Evolutionary conservation across 805 yeast species (phyloP), one percentile per base, ranked within the genome.

Genomic region (Saccharomycopsis microspora): DNA sequence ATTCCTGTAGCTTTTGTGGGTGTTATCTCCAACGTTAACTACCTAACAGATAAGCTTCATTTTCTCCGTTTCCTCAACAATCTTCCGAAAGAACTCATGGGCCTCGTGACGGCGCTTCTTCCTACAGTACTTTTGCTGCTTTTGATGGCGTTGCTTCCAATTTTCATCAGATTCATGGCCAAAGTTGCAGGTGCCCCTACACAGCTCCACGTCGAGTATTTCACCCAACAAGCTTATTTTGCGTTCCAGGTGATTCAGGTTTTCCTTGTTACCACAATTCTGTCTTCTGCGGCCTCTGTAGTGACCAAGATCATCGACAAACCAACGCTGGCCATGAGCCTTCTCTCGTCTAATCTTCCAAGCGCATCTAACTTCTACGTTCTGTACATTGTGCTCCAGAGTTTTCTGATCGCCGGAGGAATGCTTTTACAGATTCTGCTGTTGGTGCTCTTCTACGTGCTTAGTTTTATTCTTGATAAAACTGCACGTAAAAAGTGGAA

Each of bases 1-100:
- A 64, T 82, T 54, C 90, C 90, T 9, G 87, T 82, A 39, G 82
- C 89, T 3, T 78, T 83, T 60, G 87, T 83, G 43, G 89, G 89
- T 72, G 59, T 79, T 58, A 69, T 83, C 49, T 82, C 89, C 3
- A 82, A 82, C 58, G 64, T 83, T 53, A 75, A 81, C 19, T 73
- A 73, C 56, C 67, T 83, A 57, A 80, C 80, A 5, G 68, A 77
- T 49, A 74, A 75, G 53, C 56, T 79, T 34, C 75, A 62, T 29
- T 75, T 76, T 64, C 69, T 83, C 53, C 62, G 59, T 10, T 82
- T 78, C 55, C 76, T 83, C 52, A 67, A 78, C 54, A 65, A 72
- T 0, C 59, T 82, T 53, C 88, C 88, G 9, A 43, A 58, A 1
- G 60, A 46, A 9, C 62, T 83, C 45, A 62, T 78, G 44, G 90